These are phyloP conservation scores for Solanum sitiens DNA, from an alignment of 257 asterid genomes.

Conservation along the genomic window DNA sequence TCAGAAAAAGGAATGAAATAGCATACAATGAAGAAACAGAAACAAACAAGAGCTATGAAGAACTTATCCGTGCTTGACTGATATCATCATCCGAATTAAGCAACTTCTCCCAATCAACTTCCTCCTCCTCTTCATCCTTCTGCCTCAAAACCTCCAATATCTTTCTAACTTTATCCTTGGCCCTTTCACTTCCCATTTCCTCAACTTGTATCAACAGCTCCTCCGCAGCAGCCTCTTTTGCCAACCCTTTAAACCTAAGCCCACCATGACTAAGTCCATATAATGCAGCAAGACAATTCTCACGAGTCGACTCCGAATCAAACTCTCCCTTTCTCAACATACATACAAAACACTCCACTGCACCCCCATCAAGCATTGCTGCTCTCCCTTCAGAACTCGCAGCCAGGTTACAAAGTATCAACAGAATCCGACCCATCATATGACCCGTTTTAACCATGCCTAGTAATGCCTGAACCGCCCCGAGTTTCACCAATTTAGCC, in stretches of 20 bases:
- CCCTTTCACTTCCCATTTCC: conserved; percentile 32
- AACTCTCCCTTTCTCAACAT: conserved; percentile 33
- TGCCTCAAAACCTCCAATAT: conserved; percentile 56
- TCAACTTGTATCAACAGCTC: conserved; percentile 41
- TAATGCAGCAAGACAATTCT: conserved; percentile 56
- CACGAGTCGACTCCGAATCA: conserved; percentile 37
- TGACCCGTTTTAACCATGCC: conserved; percentile 64
- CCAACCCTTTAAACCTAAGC: conserved; percentile 78
- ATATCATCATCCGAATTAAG: conserved; percentile 45
- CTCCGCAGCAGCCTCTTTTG: conserved; percentile 85
- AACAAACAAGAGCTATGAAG: background rate
- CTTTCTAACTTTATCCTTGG: conserved; percentile 38
- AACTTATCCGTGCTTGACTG: conserved; percentile 16
- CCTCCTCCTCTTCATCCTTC: conserved; percentile 63
- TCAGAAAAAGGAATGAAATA: background rate
- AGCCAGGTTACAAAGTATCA: conserved; percentile 60
- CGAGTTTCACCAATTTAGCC: conserved; percentile 68
- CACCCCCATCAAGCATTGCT: conserved; percentile 63
- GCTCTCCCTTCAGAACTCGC: conserved; percentile 70
- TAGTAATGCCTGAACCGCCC: conserved; percentile 46
- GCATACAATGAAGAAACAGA: background rate
- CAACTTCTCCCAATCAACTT: conserved; percentile 90
- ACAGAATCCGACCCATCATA: conserved; percentile 50
- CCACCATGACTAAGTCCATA: conserved; percentile 89
- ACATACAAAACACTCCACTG: conserved; percentile 48